These are phyloP conservation scores for Coniochaeta ligniaria DNA, from an alignment of 2,329 filamentous ascomycete species.

Conservation along the genomic window DNA sequence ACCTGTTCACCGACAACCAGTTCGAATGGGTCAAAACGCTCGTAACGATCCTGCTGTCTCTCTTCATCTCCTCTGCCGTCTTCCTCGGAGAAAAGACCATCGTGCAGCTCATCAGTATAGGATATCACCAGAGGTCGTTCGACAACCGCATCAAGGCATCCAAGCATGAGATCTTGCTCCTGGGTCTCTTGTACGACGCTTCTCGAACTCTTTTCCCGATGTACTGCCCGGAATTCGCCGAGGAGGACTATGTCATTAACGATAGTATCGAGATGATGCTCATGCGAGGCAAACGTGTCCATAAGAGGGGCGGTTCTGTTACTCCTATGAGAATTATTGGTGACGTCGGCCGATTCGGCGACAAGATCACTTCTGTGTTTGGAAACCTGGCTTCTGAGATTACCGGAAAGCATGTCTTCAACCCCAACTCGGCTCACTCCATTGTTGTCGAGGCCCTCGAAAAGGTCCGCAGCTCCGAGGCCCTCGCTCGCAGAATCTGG, in stretches of 20 bases:
- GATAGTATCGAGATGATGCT: constrained; percentile 70
- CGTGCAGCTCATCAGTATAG: constrained; percentile 77
- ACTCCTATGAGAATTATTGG: constrained; percentile 76
- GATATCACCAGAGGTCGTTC: constrained; percentile 80
- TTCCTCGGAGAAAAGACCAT: constrained; percentile 72
- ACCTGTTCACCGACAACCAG: constrained; percentile 35
- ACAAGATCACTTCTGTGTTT: constrained; percentile 89
- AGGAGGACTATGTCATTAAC: constrained; percentile 89
- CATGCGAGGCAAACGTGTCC: constrained; percentile 40
- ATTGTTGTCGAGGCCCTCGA: constrained; percentile 86
- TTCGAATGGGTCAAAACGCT: constrained; percentile 51
- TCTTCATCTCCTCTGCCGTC: constrained; percentile 61
- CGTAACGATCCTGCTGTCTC: constrained; percentile 57
- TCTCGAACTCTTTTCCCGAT: constrained; percentile 84
- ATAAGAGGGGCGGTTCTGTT: constrained; percentile 49
- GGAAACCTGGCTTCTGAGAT: constrained; percentile 92
- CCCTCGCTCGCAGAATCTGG: constrained; percentile 91
- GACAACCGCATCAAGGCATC: constrained; percentile 79
- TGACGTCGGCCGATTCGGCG: constrained; percentile 73
- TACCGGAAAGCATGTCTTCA: constrained; percentile 92
- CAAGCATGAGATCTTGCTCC: constrained; percentile 75
- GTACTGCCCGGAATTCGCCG: constrained; percentile 82
- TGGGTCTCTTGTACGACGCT: constrained; percentile 83
- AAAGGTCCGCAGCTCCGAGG: constrained; percentile 75
- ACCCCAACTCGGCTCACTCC: constrained; percentile 82